These are phyloP conservation scores for Cyberlindnera xylosilytica DNA, from an alignment of 805 yeast genomes.

Conservation along the genomic window DNA sequence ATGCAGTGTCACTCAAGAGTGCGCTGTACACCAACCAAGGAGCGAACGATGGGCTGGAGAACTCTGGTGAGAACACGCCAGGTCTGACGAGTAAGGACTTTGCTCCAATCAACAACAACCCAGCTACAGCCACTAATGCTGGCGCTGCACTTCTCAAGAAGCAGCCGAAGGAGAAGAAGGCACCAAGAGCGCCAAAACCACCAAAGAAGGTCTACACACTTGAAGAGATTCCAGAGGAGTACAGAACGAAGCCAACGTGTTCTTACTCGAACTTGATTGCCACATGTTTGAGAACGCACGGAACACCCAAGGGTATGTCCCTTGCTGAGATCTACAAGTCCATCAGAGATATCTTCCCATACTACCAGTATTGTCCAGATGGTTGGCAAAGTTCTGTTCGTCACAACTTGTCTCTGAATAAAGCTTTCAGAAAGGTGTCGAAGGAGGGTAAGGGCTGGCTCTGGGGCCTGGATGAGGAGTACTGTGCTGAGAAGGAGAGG, in stretches of 20 bases:
- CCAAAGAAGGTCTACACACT: slow-evolving; percentile 63
- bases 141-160: slow-evolving; percentile 18
- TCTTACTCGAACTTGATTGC: slow-evolving; percentile 82
- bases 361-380: slow-evolving; percentile 88
- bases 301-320: slow-evolving; percentile 72
- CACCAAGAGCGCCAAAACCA: slow-evolving; percentile 47
- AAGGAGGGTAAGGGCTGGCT: slow-evolving; percentile 93
- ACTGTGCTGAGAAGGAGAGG: slow-evolving; percentile 76
- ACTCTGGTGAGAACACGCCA: slow-evolving; percentile 17
- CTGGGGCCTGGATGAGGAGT: slow-evolving; percentile 89
- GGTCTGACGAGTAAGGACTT: slow-evolving; percentile 23
- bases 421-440: slow-evolving; percentile 76
- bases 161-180: slow-evolving; percentile 43
- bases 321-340: slow-evolving; percentile 82
- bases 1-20: slow-evolving; percentile 55
- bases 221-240: slow-evolving; percentile 88
- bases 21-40: slow-evolving; percentile 37
- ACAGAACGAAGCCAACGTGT: slow-evolving; percentile 76
- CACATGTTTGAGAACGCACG: slow-evolving; percentile 66
- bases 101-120: slow-evolving; percentile 17
- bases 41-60: slow-evolving; percentile 7
- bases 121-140: slow-evolving; percentile 14
- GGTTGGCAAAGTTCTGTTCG: slow-evolving; percentile 97
- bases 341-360: slow-evolving; percentile 85
- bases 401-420: slow-evolving; percentile 83